These are phyloP conservation scores for Colletotrichum sp. DNA, from an alignment of 2,329 filamentous ascomycete genomes.

Conservation along the genomic window DNA sequence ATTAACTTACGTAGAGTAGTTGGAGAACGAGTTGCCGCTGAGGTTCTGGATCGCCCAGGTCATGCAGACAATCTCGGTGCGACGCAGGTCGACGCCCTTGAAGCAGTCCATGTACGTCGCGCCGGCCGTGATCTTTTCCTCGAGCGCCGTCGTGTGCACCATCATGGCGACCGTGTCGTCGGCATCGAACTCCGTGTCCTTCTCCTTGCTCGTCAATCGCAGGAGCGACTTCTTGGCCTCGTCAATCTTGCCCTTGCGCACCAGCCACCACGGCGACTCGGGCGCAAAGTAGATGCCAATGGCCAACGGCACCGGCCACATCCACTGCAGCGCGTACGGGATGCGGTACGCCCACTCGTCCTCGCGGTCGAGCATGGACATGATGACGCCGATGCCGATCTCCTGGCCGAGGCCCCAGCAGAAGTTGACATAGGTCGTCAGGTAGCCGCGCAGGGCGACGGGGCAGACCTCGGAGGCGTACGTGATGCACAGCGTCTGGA, in stretches of 20 bases:
- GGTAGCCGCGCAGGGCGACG: constrained; percentile 71
- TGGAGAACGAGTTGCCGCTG: constrained; percentile 68
- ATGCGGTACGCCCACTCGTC: constrained; percentile 75
- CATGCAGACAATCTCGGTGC: constrained; percentile 75
- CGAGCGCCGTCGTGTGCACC: constrained; percentile 84
- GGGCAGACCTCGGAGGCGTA: constrained; percentile 78
- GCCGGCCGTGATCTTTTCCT: constrained; percentile 76
- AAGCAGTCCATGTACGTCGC: constrained; percentile 85
- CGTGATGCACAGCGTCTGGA: constrained; percentile 64
- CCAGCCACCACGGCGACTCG: constrained; percentile 79
- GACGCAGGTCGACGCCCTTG: constrained; percentile 75
- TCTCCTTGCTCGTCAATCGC: constrained; percentile 66
- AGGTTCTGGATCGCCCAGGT: constrained; percentile 69
- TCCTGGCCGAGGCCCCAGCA: constrained; percentile 74
- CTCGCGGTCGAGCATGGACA: constrained; percentile 66
- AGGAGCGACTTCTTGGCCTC: constrained; percentile 71
- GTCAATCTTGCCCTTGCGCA: constrained; percentile 66
- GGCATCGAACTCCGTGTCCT: constrained; percentile 75
- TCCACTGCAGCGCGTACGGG: constrained; percentile 78
- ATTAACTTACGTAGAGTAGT: constrained; percentile 60
- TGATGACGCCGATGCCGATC: constrained; percentile 76
- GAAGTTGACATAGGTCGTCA: constrained; percentile 78
- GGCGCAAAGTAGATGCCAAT: constrained; percentile 72
- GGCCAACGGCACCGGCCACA: constrained; percentile 74
- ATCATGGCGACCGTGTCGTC: constrained; percentile 92